Conservation (phyloP, 1,284 basidiomycete genomes). For the Cutaneotrichosporon sp. region DNA sequence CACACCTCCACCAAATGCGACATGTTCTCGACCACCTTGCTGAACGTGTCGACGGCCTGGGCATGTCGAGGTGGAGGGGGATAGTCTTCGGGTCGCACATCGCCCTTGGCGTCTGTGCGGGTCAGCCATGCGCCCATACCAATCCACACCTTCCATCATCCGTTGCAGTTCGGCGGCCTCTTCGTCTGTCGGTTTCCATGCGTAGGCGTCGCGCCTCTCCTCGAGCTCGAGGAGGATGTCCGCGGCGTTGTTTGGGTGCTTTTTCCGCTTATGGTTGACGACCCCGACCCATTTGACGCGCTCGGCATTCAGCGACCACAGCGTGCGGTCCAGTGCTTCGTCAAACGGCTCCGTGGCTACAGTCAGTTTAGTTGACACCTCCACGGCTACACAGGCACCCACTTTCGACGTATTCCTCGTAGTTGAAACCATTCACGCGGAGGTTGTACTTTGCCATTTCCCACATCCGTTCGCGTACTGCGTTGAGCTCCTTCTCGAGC, state of each 20-base stretch:
- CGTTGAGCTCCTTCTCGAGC: constrained; percentile 35
- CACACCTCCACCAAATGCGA: constrained; percentile 36
- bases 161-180: constrained; percentile 13
- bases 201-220: constrained; percentile 50
- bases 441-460: constrained; percentile 64
- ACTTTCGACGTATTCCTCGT: constrained; percentile 59
- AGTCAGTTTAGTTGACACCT: too few relatives aligned
- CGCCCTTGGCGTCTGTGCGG: constrained; percentile 4
- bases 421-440: constrained; percentile 70
- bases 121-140: neutral
- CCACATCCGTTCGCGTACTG: constrained; percentile 47
- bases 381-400: too few relatives aligned
- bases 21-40: constrained; percentile 29
- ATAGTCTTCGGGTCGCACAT: constrained; percentile 16
- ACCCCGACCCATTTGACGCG: constrained; percentile 62
- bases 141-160: neutral
- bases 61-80: constrained; percentile 34
- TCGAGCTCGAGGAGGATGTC: constrained; percentile 54
- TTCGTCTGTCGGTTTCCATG: constrained; percentile 39
- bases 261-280: constrained; percentile 60
- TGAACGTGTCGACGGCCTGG: constrained; percentile 33
- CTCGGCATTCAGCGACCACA: constrained; percentile 65
- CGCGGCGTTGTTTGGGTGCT: constrained; percentile 56
- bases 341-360: constrained; percentile 71
- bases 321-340: constrained; percentile 66